These are phyloP conservation scores for Setaria italica DNA, from an alignment of 202 grass and related monocot species.

Conservation along the genomic window DNA sequence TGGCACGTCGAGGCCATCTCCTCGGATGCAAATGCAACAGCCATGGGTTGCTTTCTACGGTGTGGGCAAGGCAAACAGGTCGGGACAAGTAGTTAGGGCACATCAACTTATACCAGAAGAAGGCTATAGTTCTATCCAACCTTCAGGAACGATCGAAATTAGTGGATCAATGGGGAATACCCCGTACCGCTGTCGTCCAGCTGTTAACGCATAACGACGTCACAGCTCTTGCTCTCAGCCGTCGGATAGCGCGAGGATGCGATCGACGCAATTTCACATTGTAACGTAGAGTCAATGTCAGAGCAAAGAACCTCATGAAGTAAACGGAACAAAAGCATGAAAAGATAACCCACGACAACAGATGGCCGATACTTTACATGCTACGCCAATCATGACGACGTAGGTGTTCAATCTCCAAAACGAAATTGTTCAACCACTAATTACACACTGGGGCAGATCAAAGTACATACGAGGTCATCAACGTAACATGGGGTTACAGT, in stretches of 20 bases:
- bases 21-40: neutral
- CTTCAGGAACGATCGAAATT: neutral
- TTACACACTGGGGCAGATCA: neutral
- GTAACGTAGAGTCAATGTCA: neutral
- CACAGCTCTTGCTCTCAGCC: neutral
- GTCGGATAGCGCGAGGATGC: neutral
- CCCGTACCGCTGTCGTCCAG: neutral
- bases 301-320: neutral
- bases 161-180: neutral
- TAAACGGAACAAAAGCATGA: neutral
- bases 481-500: slow-evolving; percentile 4
- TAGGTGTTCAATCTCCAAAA: neutral
- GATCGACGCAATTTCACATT: neutral
- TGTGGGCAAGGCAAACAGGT: neutral
- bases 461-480: neutral
- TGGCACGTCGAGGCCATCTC: slow-evolving; percentile 11
- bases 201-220: neutral
- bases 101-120: too few relatives aligned
- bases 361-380: neutral
- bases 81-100: too few relatives aligned
- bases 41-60: neutral
- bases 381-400: neutral
- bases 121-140: too few relatives aligned
- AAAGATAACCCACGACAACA: neutral
- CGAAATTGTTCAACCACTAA: neutral